A percentile compares a stretch with the other conserved stretches of the same genome.
Conservation (phyloP, 75 land plant genomes). For the Sequoia sempervirens region DNA sequence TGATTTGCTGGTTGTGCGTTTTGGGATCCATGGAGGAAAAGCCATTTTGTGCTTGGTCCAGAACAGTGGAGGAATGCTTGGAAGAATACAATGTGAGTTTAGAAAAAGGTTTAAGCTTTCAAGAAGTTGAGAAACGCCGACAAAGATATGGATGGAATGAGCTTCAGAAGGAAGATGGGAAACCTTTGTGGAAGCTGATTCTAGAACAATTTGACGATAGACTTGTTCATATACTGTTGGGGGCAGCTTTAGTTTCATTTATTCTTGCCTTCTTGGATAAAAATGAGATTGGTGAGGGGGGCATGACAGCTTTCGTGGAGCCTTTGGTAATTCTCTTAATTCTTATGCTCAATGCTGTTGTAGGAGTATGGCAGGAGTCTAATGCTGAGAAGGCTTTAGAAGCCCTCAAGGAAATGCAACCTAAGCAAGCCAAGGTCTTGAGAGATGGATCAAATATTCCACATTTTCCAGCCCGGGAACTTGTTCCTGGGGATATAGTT, state of each 20-base stretch:
- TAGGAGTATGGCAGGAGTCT: constrained; percentile 90
- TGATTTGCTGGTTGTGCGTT: neutral
- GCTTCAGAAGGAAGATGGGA: constrained; percentile 59
- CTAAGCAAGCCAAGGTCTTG: constrained; percentile 56
- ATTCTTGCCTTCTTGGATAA: constrained; percentile 54
- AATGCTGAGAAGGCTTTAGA: constrained; percentile 89
- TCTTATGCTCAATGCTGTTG: constrained; percentile 71
- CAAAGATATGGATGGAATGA: constrained; percentile 73
- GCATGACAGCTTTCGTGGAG: constrained; percentile 69
- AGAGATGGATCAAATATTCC: constrained; percentile 51
- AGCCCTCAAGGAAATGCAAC: constrained; percentile 83
- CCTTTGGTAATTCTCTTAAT: constrained; percentile 77
- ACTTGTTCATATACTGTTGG: constrained; percentile 80
- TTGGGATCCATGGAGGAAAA: constrained; percentile 39
- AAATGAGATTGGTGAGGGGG: constrained; percentile 27
- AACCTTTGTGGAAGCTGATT: constrained; percentile 69
- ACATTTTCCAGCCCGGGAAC: constrained; percentile 76
- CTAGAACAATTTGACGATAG: constrained; percentile 82
- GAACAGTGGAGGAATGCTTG: constrained; percentile 64
- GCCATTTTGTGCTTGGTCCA: constrained; percentile 61
- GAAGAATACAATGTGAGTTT: constrained; percentile 45
- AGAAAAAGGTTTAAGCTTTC: constrained; percentile 41
- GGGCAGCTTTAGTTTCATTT: constrained; percentile 70
- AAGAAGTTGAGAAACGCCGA: constrained; percentile 42
- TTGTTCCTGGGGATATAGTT: constrained; percentile 88